A percentile compares a stretch with the other conserved stretches of the same genome.
phyloP scores from a whole-genome alignment of 2,329 filamentous ascomycete genomes.

The Pestalotiopsis sp. region DNA sequence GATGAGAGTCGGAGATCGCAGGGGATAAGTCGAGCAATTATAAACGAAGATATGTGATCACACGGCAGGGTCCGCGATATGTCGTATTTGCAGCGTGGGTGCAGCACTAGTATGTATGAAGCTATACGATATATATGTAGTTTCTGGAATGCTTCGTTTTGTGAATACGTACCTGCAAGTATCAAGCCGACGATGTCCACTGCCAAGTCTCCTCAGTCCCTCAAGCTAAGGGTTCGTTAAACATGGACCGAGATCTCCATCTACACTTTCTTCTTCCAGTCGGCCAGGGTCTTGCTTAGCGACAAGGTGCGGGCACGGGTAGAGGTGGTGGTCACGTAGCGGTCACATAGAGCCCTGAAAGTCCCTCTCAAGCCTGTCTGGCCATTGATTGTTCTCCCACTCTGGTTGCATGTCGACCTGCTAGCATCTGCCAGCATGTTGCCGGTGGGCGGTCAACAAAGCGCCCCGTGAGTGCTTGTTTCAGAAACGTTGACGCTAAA shows the following conservation, averaged over 20 bases:
- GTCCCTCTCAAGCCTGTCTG: too few relatives aligned
- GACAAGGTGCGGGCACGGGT: not conserved
- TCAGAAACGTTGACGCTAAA: slow-evolving; percentile 1
- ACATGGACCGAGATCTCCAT: not conserved
- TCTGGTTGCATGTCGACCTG: not conserved
- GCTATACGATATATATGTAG: not conserved
- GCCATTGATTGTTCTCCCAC: not conserved
- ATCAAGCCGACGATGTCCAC: too few relatives aligned
- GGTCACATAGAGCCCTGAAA: not conserved
- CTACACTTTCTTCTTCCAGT: not conserved
- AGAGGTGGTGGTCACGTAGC: not conserved
- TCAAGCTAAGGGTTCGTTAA: not conserved
- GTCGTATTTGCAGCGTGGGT: not conserved
- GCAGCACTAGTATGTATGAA: not conserved
- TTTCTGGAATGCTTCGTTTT: not conserved
- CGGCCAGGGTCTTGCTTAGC: not conserved
- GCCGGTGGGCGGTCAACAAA: slow-evolving; percentile 1
- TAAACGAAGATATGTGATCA: slow-evolving; percentile 1
- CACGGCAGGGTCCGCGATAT: slow-evolving; percentile 10
- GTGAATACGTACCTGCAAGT: not conserved
- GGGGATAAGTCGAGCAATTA: slow-evolving; percentile 5
- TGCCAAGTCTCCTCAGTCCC: not conserved
- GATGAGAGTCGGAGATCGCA: slow-evolving; percentile 2
- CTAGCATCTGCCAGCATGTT: not conserved
- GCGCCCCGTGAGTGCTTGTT: slow-evolving; percentile 2